Base-by-base conservation (phyloP, 192 early-diverging fungal species). In the Backusella sp. region DNA sequence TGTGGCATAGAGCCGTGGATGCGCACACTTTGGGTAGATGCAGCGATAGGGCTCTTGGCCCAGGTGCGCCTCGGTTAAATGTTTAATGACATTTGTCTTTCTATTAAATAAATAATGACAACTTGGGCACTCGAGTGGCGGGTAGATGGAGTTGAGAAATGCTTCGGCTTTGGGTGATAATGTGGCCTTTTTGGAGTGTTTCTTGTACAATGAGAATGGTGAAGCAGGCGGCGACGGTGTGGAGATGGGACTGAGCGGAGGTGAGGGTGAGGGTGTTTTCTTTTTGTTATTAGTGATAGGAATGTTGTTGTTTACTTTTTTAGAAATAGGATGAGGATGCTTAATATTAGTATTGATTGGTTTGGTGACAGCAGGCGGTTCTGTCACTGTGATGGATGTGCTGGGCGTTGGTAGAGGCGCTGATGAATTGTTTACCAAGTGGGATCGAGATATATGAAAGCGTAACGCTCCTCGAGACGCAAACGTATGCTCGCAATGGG, bases 1-100 rank as follows among this genome's bases (percentile, higher is more conserved):
- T n/a, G 81, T 77, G 3, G 81, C 74, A 79, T 77, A 83, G n/a
- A 44, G 42, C 46, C 72, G 73, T 7, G 81, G 77, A 49, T 83
- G 81, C 6, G 23, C 68, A 39, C 81, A 83, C 4, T 75, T 37
- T 3, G 67, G 39, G 46, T 72, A 78, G 7, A 79, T 44, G 66
- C 81, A 83, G 26, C 74, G 77, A 56, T 79, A 83, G 1, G 75
- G 72, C 42, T 83, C 81, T 49, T 78, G 65, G 3, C 74, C 73
- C 14, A 34, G 42, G 32, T 83, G 81, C 5, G 21, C 62, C 42
- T 73, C 74, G 1, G 70, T 70, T 28, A 83, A 44, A 70, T 83
- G 81, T 15, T 76, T 76, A 34, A 79, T 74, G 0, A 83, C 81
- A 30, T 83, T 76, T 1, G 75, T 83, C 42, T 79, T 78, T 66